These are phyloP conservation scores for Plasmodium relictum DNA, from an alignment of 169 alveolate genomes.

Conservation along the genomic window DNA sequence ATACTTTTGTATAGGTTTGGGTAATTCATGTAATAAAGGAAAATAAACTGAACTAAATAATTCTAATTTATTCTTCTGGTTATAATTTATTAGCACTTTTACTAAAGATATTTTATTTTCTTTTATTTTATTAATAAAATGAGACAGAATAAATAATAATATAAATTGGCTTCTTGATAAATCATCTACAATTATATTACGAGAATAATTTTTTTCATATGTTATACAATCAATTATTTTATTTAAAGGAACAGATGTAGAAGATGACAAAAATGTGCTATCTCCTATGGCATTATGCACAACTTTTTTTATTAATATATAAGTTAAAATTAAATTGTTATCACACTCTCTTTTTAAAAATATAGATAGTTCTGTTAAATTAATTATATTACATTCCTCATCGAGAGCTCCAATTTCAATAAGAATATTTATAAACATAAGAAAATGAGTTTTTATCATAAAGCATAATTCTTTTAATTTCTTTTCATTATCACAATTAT, in stretches of 20 bases:
- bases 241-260: constrained; percentile 29
- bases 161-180: constrained; percentile 53
- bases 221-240: constrained; percentile 58
- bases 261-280: constrained; percentile 23
- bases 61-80: constrained; percentile 29
- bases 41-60: constrained; percentile 45
- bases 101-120: constrained; percentile 73
- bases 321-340: constrained; percentile 79
- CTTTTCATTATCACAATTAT: not conserved
- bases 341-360: constrained; percentile 81
- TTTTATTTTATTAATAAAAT: constrained; percentile 66
- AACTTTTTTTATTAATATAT: constrained; percentile 56
- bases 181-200: constrained; percentile 54
- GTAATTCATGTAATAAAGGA: constrained; percentile 63
- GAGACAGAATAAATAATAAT: constrained; percentile 58
- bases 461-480: constrained; percentile 54
- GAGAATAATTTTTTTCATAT: constrained; percentile 69
- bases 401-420: constrained; percentile 83
- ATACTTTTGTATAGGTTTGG: constrained; percentile 42
- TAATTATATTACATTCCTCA: constrained; percentile 78
- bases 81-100: constrained; percentile 43
- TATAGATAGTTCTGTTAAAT: constrained; percentile 82
- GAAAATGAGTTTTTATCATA: constrained; percentile 63
- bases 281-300: constrained; percentile 63
- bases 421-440: constrained; percentile 79